A percentile compares a stretch with the other conserved stretches of the same genome.
Conservation (phyloP, 495 filamentous ascomycete genomes). For the Penicillium odoratum region DNA sequence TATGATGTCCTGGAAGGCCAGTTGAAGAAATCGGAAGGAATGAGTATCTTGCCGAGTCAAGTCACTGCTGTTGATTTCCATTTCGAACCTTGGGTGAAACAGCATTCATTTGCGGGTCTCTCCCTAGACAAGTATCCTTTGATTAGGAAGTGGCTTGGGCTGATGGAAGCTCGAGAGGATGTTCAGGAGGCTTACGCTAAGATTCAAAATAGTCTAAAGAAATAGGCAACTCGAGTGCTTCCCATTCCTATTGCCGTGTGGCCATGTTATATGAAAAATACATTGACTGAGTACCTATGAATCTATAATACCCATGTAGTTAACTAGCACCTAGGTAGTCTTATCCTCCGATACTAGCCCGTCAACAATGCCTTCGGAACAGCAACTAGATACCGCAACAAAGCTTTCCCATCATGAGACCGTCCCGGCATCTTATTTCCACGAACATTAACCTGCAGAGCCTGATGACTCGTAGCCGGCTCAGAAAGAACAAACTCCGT, state of each 20-base stretch:
- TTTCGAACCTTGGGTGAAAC: conserved; percentile 48
- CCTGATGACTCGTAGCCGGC: conserved; percentile 50
- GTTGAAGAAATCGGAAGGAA: conserved; percentile 37
- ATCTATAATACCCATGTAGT: no score
- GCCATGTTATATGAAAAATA: no score
- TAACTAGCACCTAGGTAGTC: neutral
- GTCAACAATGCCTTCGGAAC: conserved; percentile 9
- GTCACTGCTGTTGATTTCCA: conserved; percentile 44
- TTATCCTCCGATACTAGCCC: neutral
- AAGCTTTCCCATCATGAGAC: conserved; percentile 14
- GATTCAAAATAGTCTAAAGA: conserved; percentile 7
- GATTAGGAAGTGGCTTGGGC: conserved; percentile 28
- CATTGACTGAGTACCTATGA: no score
- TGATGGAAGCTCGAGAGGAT: conserved; percentile 29
- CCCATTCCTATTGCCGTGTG: neutral
- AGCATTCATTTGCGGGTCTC: conserved; percentile 40
- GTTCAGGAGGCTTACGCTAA: conserved; percentile 31
- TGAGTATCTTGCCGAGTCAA: conserved; percentile 36
- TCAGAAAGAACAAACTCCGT: conserved; percentile 43
- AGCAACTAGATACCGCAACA: conserved; percentile 11
- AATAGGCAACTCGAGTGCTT: neutral
- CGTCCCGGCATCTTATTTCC: conserved; percentile 41
- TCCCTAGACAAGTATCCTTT: conserved; percentile 41
- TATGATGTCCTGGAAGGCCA: conserved; percentile 45
- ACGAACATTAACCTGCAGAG: conserved; percentile 55